Percentiles rank a stretch among this genome's conserved stretches.
Conservation (phyloP, 2,329 filamentous ascomycete genomes). For the Fusarium sp. region DNA sequence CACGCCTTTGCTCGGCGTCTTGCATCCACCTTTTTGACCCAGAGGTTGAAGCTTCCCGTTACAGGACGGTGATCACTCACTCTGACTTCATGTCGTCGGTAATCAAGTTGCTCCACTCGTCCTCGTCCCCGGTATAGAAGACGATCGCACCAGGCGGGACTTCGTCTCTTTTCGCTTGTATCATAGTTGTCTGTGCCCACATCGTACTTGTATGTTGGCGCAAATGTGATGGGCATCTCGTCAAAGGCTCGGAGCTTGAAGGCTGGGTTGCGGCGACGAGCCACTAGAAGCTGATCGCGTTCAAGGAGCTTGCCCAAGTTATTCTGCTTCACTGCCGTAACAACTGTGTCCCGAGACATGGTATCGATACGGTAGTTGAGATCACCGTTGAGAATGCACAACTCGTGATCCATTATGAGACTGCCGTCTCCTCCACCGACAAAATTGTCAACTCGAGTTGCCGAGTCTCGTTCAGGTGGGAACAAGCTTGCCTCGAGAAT, state of each 20-base stretch:
- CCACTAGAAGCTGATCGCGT: conserved; percentile 91
- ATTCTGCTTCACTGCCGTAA: conserved; percentile 82
- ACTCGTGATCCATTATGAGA: conserved; percentile 96
- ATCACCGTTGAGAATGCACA: conserved; percentile 96
- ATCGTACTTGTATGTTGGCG: conserved; percentile 98
- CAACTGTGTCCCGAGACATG: conserved; percentile 93
- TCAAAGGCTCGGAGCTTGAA: conserved; percentile 90
- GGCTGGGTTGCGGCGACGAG: conserved; percentile 86
- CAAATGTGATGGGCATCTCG: conserved; percentile 91
- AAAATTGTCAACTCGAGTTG: conserved; percentile 79
- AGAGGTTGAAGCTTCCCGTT: conserved; percentile 83
- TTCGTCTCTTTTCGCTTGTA: conserved; percentile 91
- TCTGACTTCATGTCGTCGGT: conserved; percentile 87
- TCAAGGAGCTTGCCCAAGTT: conserved; percentile 90
- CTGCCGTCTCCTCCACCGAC: conserved; percentile 93
- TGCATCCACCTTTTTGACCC: conserved; percentile 83
- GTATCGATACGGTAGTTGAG: conserved; percentile 98
- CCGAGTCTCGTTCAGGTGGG: conserved; percentile 76
- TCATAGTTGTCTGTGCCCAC: conserved; percentile 96
- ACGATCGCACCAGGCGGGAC: conserved; percentile 96
- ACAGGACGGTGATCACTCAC: conserved; percentile 95
- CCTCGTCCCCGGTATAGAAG: conserved; percentile 87
- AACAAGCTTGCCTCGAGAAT: conserved; percentile 86
- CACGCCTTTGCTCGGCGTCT: conserved; percentile 73
- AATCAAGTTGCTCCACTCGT: conserved; percentile 87